phyloP scores from a whole-genome alignment of 2,329 filamentous ascomycete genomes.

The Biscogniauxia marginata region DNA sequence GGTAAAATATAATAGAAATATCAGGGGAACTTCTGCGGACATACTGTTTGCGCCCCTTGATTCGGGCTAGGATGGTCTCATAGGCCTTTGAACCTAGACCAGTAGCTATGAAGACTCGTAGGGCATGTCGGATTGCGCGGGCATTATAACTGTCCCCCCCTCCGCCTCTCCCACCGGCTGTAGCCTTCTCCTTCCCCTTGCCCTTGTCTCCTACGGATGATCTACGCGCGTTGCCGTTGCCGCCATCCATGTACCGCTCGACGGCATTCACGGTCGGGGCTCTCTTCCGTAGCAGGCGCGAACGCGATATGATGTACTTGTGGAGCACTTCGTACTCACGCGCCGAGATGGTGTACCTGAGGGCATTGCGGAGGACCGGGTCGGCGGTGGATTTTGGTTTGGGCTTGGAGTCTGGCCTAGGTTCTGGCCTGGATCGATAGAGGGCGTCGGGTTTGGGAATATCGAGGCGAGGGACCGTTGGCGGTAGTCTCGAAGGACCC shows the following conservation, averaged over 20 bases:
- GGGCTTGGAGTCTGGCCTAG: conserved; percentile 21
- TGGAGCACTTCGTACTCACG: conserved; percentile 85
- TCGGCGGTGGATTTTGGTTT: conserved; percentile 45
- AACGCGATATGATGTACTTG: conserved; percentile 75
- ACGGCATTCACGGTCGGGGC: conserved; percentile 57
- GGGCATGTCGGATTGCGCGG: conserved; percentile 66
- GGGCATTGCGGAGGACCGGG: conserved; percentile 77
- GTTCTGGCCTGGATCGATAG: conserved; percentile 16
- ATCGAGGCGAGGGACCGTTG: conserved; percentile 22
- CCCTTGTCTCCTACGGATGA: conserved; percentile 19
- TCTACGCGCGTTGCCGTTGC: conserved; percentile 16
- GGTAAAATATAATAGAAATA: not conserved
- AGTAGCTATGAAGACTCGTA: conserved; percentile 68
- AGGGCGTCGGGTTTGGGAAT: conserved; percentile 17
- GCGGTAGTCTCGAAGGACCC: conserved; percentile 14
- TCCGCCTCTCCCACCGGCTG: conserved; percentile 14
- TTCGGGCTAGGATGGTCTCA: conserved; percentile 48
- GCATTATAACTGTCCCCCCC: conserved; percentile 66
- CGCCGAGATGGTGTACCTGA: conserved; percentile 82
- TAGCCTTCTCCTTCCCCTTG: conserved; percentile 27
- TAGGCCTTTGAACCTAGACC: conserved; percentile 63
- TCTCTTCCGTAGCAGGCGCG: conserved; percentile 54
- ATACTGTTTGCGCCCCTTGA: conserved; percentile 47
- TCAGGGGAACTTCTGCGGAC: conserved; percentile 24
- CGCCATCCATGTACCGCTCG: conserved; percentile 52